Base-by-base conservation (phyloP, 2,329 filamentous ascomycete genomes). In the Pseudocercospora macadamiae region DNA sequence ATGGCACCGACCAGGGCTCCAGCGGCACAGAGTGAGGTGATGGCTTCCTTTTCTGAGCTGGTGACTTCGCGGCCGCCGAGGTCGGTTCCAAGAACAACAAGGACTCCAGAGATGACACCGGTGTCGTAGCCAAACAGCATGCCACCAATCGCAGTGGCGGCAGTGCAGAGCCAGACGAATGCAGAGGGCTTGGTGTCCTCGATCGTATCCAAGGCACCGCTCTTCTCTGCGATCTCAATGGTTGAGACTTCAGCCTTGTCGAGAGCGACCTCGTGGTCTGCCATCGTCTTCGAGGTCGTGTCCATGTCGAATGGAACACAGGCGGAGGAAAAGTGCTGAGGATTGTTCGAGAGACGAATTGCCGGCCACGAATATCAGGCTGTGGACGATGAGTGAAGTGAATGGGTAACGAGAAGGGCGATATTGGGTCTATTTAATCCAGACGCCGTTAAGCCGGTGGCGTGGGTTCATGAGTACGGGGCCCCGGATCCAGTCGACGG, bases 51-150 rank as follows among this genome's bases (percentile, higher is more conserved):
- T 14, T 60, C 57, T 14, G 47, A 52, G 26, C 49, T 49, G 5
- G 53, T 47, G 16, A 62, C 39, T 21, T 51, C n/a, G 51, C 28
- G 28, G 28, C 12, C 28, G 12, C 28, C 6, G 12, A 12, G 28
- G 28, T 37, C 36, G 39, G 23, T 44, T 44, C 25, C 44, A n/a
- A n/a, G n/a, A n/a, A n/a, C 52, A 32, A 62, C 60, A n/a, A 64
- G 59, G 23, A 63, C 60, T 9, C 55, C 59, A 7, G 59, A 62
- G 39, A 64, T 64, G 36, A 64, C 55, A 55, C 61, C 60, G 7
- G 58, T 63, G 21, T 61, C 61, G 51, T 58, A 56, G 19, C 65
- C 65, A 47, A 66, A 67, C 3, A 64, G 55, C 21, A 64, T 57
- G 45, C 64, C 63, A 34, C 62, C 62, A 12, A 62, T 62, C 9